Conservation (phyloP, 2,329 filamentous ascomycete genomes). For the Colletotrichum sp. region DNA sequence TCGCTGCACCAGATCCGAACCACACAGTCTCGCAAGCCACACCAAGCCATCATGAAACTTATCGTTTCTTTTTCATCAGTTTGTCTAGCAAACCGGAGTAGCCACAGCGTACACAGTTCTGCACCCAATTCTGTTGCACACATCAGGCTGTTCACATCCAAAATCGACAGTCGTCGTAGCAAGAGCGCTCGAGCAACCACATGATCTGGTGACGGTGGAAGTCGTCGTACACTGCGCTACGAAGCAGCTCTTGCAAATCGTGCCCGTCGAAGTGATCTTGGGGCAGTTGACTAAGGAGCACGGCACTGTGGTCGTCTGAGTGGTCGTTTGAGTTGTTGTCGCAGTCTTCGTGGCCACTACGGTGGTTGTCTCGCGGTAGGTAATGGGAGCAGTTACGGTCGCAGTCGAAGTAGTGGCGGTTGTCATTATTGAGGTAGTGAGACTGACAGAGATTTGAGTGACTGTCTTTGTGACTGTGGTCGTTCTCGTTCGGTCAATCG, state of each 20-base stretch:
- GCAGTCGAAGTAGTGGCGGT: not conserved
- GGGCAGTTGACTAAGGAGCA: conserved; percentile 28
- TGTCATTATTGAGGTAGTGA: not conserved
- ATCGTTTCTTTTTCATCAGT: not conserved
- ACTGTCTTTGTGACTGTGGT: not conserved
- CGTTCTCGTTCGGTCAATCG: not conserved
- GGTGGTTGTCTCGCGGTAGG: not conserved
- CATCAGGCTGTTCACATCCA: conserved; percentile 26
- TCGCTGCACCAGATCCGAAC: not conserved
- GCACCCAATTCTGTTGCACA: conserved; percentile 15
- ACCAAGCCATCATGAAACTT: not conserved
- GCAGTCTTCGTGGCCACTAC: not conserved
- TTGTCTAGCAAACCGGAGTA: not conserved
- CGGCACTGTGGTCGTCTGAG: not conserved
- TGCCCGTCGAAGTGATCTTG: conserved; percentile 33
- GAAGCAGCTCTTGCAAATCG: conserved; percentile 36
- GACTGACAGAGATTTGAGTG: not conserved
- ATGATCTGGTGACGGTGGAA: conserved; percentile 33
- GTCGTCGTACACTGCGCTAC: conserved; percentile 32
- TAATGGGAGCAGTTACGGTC: not conserved
- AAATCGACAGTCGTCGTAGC: conserved; percentile 32
- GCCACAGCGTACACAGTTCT: conserved; percentile 11
- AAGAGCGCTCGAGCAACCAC: conserved; percentile 33
- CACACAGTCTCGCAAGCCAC: not conserved
- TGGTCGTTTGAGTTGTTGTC: not conserved